Evolutionary conservation across 2,329 filamentous ascomycete species (phyloP), one percentile per base, ranked within the genome.

Genomic region (Plectosphaerella plurivora): DNA sequence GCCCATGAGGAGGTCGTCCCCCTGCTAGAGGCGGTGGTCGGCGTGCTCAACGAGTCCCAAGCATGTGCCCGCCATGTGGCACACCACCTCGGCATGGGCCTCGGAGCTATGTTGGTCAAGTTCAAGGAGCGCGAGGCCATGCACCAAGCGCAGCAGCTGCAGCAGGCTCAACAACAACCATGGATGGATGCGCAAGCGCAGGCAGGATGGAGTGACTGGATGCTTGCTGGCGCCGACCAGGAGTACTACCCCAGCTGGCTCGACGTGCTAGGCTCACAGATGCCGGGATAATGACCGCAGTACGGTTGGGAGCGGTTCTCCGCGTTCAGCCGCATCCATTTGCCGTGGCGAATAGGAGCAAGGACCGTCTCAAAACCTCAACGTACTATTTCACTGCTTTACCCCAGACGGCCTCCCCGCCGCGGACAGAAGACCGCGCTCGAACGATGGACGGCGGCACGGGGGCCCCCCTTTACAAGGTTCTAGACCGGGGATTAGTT

Each of bases 1-100:
- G 52, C 62, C 25, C 66, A 69, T 51, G 66, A 65, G 1, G 69
- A 68, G 36, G 63, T 67, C 0, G 53, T 61, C 1, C 20, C 55
- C 1, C 52, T 65, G 1, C 61, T 67, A 8, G 62, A 65, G 41
- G 55, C 59, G 10, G 57, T 61, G 15, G 57, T 66, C 5, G 22
- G 49, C 1, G 48, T 67, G 35, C 54, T 67, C 16, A 53, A 61
- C 3, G 58, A 62, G 35, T 62, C 60, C 15, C 57, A 56, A 4
- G 57, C 57, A 1, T 66, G 61, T 28, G 60, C 60, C 9, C 59
- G 63, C 10, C 65, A 67, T 36, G 60, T 67, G 2, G 62, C 62
- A 1, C 60, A 65, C 47, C 65, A 65, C 51, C 57, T 67, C 9
- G 64, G 62, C 3, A 54, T 55, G 7, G 65, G 65, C 0, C 61